Evolutionary conservation across 495 filamentous ascomycete species (phyloP), one percentile per base, ranked within the genome.

Genomic region (Penicillium diatomitis): DNA sequence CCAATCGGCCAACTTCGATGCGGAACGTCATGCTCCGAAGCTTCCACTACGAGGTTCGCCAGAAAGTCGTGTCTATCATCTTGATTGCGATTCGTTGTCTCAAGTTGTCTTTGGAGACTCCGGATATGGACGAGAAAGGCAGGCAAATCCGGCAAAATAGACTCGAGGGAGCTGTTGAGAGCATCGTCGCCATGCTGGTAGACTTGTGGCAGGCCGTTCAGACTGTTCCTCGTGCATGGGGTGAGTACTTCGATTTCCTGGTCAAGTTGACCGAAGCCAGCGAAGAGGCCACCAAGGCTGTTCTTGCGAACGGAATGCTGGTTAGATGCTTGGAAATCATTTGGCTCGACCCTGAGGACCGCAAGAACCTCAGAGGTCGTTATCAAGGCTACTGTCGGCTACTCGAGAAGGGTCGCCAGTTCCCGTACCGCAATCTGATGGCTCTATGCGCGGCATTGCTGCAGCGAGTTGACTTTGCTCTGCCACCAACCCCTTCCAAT

Each of bases 171-270:
- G 59, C 77, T 5, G 71, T 90, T 45, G 70, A 76, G 31, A 56
- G 66, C 29, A 60, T 92, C 47, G 78, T 84, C 50, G 62, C 62
- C 3, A 69, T 63, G 10, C 54, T 84, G 6, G 64, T 64, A 37
- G 74, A 76, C 8, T 49, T 81, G 5, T 84, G 77, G 77, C 53
- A 73, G 4, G 60, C 59, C 6, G 58, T 86, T 31, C 80, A 87
- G 48, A 61, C 65, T 3, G 68, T 74, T 28, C 60, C 77, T 20
- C 80, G 85, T 32, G 75, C 81, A 6, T 95, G 88, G 88, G 78
- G 81, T 37, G 88, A 95, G 57, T 90, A 86, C 39, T 92, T 92
- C 55, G 80, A 79, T 29, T 73, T 87, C 32, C 68, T 90, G 51
- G 55, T 74, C 30, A 65, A 72, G 10, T 79, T 90, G 52, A 78